phyloP scores from a whole-genome alignment of 2,329 filamentous ascomycete species.

The Talaromyces sp. region DNA sequence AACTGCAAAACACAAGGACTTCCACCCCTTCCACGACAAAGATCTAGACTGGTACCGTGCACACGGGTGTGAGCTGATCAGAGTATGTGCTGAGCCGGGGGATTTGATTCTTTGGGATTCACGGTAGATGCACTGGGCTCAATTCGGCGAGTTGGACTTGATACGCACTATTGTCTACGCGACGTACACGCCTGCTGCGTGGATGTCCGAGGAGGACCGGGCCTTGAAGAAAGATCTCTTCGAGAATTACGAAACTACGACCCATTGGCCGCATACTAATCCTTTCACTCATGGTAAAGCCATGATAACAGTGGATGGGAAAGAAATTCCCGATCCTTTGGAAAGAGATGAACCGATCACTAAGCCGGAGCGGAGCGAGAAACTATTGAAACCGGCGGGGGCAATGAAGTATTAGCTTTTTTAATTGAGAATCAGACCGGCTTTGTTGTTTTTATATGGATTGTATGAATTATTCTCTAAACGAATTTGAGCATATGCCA shows the following conservation, averaged over 20 bases:
- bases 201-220: not conserved
- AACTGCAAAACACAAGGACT: constrained; percentile 14
- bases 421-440: not conserved
- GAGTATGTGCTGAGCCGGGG: constrained; percentile 16
- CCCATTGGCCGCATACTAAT: constrained; percentile 19
- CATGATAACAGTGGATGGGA: constrained; percentile 8
- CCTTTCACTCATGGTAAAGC: constrained; percentile 13
- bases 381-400: not conserved
- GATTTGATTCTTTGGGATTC: constrained; percentile 20
- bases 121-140: constrained; percentile 15
- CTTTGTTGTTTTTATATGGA: not conserved
- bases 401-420: not conserved
- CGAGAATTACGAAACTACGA: constrained; percentile 12
- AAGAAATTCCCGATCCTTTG: constrained; percentile 10
- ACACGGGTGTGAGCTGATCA: constrained; percentile 16
- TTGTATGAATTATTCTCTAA: not conserved
- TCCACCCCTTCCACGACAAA: constrained; percentile 13
- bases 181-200: constrained; percentile 13
- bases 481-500: not conserved
- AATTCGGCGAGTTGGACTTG: constrained; percentile 12
- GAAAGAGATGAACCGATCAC: constrained; percentile 15
- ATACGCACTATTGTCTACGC: constrained; percentile 17
- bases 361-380: constrained; percentile 7
- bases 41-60: constrained; percentile 15
- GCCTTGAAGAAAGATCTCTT: constrained; percentile 14